phyloP scores from a whole-genome alignment of 495 filamentous ascomycete species.

The Aspergillus campestris region DNA sequence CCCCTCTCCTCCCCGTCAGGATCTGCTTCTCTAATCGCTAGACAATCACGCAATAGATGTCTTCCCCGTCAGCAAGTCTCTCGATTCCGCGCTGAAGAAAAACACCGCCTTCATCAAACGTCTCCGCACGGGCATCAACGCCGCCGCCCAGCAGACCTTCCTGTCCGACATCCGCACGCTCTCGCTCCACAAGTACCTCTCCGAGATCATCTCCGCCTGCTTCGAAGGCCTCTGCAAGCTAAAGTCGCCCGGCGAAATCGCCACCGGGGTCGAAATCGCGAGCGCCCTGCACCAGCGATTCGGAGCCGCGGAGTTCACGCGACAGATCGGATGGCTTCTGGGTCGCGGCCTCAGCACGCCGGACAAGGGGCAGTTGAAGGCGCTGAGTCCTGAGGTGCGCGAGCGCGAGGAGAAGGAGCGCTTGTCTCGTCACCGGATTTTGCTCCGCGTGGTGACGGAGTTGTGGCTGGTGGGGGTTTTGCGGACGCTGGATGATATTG shows the following conservation, averaged over 20 bases:
- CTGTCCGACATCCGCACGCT: slow-evolving; percentile 85
- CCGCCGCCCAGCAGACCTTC: slow-evolving; percentile 70
- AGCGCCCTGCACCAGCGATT: slow-evolving; percentile 96
- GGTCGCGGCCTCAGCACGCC: slow-evolving; percentile 89
- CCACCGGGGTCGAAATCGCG: slow-evolving; percentile 84
- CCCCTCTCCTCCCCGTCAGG: slow-evolving; percentile 1
- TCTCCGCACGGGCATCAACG: slow-evolving; percentile 78
- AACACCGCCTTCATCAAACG: slow-evolving; percentile 99
- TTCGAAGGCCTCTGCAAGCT: slow-evolving; percentile 91
- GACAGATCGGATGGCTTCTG: slow-evolving; percentile 85
- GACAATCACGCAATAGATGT: slow-evolving; percentile 48
- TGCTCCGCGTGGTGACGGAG: slow-evolving; percentile 87
- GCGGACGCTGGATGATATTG: slow-evolving; percentile 80
- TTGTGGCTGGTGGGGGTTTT: slow-evolving; percentile 90
- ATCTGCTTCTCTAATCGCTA: slow-evolving; percentile 4
- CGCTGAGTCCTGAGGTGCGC: slow-evolving; percentile 65
- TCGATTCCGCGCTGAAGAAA: slow-evolving; percentile 97
- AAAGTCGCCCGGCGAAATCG: slow-evolving; percentile 82
- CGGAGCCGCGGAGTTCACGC: slow-evolving; percentile 81
- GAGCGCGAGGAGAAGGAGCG: slow-evolving; percentile 97
- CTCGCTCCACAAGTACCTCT: slow-evolving; percentile 94
- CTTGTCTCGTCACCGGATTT: slow-evolving; percentile 71
- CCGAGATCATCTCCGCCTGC: slow-evolving; percentile 96
- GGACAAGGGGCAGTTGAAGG: slow-evolving; percentile 77
- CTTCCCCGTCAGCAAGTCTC: slow-evolving; percentile 66